Base-by-base conservation (phyloP, 1,284 basidiomycete species). In the Meripilus lineatus region DNA sequence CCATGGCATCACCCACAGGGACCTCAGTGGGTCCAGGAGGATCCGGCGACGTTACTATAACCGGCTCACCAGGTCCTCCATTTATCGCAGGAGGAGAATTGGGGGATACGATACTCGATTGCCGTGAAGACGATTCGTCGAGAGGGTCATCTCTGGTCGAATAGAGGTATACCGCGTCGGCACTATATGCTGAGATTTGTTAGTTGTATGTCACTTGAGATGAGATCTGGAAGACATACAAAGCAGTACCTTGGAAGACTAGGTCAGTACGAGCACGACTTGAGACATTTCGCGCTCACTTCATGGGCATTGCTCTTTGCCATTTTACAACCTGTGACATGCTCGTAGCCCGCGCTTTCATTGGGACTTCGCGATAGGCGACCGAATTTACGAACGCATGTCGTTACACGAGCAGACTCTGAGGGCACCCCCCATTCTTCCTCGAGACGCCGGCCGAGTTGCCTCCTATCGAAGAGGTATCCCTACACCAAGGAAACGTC, bases 401-500 rank as follows among this genome's bases (percentile, higher is more conserved):
- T 84, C 2, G 86, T 85, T 30, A 77, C 62, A 55, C 72, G 70
- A 38, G 71, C 66, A 20, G 66, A 58, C 38, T 67, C 56, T 18
- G 72, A 67, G 3, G 75, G 65, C 48, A 77, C 66, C 3, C 89
- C 90, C 88, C 90, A 93, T 54, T 90, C 81, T 44, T 74, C 74
- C 45, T 71, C 65, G 22, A 88, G 64, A 41, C 78, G 72, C 5
- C 82, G 75, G 6, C 82, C 79, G 14, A 78, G 66, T 62, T 92
- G 86, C 44, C 93, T 76, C 42, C 93, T 75, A 62, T 97, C 93
- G 57, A 91, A 94, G 1, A 97, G 74, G 63, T 87, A 93, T 1
- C 88, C 93, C 81, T 92, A 55, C 5, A n/a, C n/a, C n/a, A 42
- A 23, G 28, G n/a, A 4, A 50, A 22, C 22, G 30, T 46, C 3